Percentiles rank a stretch among this genome's conserved stretches.
phyloP scores from a whole-genome alignment of 2,329 filamentous ascomycete genomes.

The Fusarium chaquense region DNA sequence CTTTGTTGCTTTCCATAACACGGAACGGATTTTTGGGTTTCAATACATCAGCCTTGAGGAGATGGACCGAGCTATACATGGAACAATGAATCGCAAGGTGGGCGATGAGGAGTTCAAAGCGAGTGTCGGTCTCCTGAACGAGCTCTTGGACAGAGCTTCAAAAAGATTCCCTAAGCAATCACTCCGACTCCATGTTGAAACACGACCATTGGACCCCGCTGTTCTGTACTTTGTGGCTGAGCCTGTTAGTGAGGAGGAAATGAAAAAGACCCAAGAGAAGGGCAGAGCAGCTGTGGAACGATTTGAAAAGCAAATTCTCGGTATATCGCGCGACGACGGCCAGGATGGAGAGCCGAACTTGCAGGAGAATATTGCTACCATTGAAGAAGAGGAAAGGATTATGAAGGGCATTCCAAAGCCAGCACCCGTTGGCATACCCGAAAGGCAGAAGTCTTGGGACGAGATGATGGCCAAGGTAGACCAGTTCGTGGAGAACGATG shows the following conservation, averaged over 20 bases:
- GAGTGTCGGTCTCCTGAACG: constrained; percentile 83
- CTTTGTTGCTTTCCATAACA: constrained; percentile 96
- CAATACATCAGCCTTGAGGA: constrained; percentile 90
- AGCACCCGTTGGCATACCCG: constrained; percentile 16
- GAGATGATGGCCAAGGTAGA: constrained; percentile 68
- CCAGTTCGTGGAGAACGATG: constrained; percentile 69
- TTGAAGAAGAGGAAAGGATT: constrained; percentile 32
- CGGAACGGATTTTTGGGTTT: constrained; percentile 94
- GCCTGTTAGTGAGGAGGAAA: constrained; percentile 79
- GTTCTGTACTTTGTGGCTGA: constrained; percentile 93
- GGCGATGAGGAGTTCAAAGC: constrained; percentile 89
- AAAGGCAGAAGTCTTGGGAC: constrained; percentile 62
- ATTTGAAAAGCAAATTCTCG: constrained; percentile 74
- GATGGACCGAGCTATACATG: constrained; percentile 92
- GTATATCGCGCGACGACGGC: constrained; percentile 55
- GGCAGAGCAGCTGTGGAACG: constrained; percentile 74
- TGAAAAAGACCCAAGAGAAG: constrained; percentile 77
- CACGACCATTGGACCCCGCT: constrained; percentile 68
- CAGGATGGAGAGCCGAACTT: constrained; percentile 40
- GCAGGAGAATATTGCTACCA: constrained; percentile 11
- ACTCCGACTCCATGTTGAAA: constrained; percentile 85
- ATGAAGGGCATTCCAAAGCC: constrained; percentile 26
- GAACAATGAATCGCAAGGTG: constrained; percentile 71
- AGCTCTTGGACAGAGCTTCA: constrained; percentile 81
- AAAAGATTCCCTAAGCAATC: constrained; percentile 80